Base-by-base conservation (phyloP, 371 early-diverging fungal species). In the Actinomortierella ambigua region DNA sequence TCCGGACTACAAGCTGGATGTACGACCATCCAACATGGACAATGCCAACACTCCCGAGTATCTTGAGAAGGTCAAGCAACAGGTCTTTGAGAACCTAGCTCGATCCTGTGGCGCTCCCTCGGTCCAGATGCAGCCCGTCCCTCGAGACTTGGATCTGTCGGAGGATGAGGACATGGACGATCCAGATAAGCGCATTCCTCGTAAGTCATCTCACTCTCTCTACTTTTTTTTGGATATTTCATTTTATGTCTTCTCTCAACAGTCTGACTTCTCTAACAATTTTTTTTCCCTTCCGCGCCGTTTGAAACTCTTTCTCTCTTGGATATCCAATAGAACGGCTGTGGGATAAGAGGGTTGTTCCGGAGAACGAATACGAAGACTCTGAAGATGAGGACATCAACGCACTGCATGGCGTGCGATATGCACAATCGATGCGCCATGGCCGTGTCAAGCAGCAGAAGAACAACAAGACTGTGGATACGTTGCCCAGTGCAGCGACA, bases 21-120 rank as follows among this genome's bases (percentile, higher is more conserved):
- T 99, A 4, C 94, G 93, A 5, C 82, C 93, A 8, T 95, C 89
- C 75, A 97, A 97, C 61, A 99, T 98, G 98, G 94, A 94, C 28
- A 96, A 99, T 81, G 84, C 90, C 65, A 97, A 99, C 80, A 88
- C 92, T 1, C 82, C 85, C 11, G 91, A 96, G 61, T 98, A 96
- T 69, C 77, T 99, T 27, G 95, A 96, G 17, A 89, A 87, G 61
- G 91, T 90, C 46, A 89, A 89, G 90, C 91, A 82, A 69, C 88
- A 86, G 50, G 91, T 99, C 41, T 77, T 92, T 53, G 99, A 99
- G 53, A 95, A 97, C 68, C 77, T 99, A 59, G 85, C 95, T 41
- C 76, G 87, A 54, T 81, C 98, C 55, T 87, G 89, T 24, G 90
- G 88, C 63, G 97, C 98, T 1, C 99, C 99, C 0, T 94, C 96